A percentile compares a stretch with the other conserved stretches of the same genome.
These are phyloP conservation scores for Fusarium foetens DNA, from an alignment of 2,329 filamentous ascomycete genomes.

Conservation along the genomic window DNA sequence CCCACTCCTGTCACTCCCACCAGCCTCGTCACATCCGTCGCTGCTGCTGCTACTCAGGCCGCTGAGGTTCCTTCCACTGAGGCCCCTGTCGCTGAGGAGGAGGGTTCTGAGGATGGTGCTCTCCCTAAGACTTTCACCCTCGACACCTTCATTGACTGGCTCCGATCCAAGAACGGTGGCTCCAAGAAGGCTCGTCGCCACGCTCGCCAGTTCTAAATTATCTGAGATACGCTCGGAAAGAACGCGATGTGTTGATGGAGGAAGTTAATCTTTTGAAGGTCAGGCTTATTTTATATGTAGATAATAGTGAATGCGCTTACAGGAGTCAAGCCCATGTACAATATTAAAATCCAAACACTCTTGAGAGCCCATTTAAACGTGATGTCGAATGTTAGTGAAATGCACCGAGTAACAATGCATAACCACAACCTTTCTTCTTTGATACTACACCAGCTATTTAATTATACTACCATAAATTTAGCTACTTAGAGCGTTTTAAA, in stretches of 20 bases:
- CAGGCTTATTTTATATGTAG: background rate
- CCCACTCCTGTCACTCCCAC: slow-evolving; percentile 8
- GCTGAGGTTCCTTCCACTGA: background rate
- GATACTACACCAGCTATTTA: background rate
- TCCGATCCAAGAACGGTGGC: slow-evolving; percentile 13
- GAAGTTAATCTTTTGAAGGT: background rate
- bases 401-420: no score
- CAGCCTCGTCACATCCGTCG: background rate
- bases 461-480: no score
- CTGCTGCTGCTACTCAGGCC: background rate
- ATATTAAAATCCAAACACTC: background rate
- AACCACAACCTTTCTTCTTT: background rate
- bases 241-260: no score
- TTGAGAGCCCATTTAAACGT: accelerated
- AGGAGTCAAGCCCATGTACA: background rate
- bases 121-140: slow-evolving; percentile 42
- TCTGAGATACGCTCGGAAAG: accelerated
- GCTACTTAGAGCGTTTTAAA: no score
- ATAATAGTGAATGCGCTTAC: slow-evolving; percentile 6
- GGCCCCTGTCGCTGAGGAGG: background rate
- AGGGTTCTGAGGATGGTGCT: background rate
- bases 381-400: background rate
- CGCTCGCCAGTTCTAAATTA: slow-evolving; percentile 35
- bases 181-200: slow-evolving; percentile 35
- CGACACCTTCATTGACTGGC: slow-evolving; percentile 40